Evolutionary conservation across 306 rosid genomes (phyloP).

Genomic region (Cicer chorassanicum): DNA sequence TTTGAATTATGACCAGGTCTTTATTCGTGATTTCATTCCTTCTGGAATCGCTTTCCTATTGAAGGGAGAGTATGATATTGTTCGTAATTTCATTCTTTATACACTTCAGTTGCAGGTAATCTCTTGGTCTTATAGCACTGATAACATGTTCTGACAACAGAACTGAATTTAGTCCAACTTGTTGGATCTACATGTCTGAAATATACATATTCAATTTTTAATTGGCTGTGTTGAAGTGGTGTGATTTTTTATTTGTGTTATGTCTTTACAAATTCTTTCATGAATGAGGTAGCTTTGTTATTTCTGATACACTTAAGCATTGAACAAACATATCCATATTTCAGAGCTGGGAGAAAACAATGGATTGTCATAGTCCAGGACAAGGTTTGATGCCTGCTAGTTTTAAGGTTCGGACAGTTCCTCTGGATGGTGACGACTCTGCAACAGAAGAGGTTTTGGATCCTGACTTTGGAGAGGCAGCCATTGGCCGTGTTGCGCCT

Average conservation of each 20-base stretch:
- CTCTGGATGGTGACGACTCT: constrained; percentile 80
- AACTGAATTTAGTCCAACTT: constrained; percentile 26
- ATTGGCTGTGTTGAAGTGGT: constrained; percentile 28
- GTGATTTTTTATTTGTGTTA: constrained; percentile 12
- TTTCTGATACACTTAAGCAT: constrained; percentile 28
- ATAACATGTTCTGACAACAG: constrained; percentile 10
- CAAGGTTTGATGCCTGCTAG: constrained; percentile 98
- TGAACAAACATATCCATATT: constrained; percentile 32
- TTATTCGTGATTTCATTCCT: constrained; percentile 91
- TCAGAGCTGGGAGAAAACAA: constrained; percentile 97
- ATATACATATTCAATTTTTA: constrained; percentile 23
- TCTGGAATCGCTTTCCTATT: constrained; percentile 85
- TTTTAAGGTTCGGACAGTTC: constrained; percentile 84
- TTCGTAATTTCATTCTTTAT: constrained; percentile 80
- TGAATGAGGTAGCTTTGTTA: constrained; percentile 24
- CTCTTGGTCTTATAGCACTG: constrained; percentile 16
- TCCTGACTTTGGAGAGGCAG: constrained; percentile 96
- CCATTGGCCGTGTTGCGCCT: constrained; percentile 93
- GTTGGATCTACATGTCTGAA: constrained; percentile 3
- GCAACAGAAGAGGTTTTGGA: constrained; percentile 88
- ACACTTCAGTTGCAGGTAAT: constrained; percentile 93
- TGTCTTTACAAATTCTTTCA: constrained; percentile 1
- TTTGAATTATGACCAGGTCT: constrained; percentile 88
- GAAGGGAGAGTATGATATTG: constrained; percentile 89
- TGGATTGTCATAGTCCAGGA: constrained; percentile 93